A percentile compares a stretch with the other conserved stretches of the same genome.
Conservation (phyloP, 2,329 filamentous ascomycete genomes). For the Mycogone perniciosa region DNA sequence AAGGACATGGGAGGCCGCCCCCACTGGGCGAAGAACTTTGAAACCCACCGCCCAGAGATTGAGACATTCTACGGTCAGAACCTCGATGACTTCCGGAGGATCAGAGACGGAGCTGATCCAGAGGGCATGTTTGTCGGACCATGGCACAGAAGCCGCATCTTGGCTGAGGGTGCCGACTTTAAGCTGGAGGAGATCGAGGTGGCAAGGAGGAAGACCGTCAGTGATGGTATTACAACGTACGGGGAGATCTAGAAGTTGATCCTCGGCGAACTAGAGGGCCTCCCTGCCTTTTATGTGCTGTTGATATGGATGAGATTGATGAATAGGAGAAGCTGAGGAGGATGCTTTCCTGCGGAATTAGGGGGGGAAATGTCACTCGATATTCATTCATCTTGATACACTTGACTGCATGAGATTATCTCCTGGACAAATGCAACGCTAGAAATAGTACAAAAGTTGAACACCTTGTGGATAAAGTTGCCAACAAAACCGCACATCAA, state of each 20-base stretch:
- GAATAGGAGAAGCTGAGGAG: no score
- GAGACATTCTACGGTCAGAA: constrained; percentile 62
- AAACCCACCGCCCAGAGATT: constrained; percentile 53
- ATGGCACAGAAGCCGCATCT: constrained; percentile 73
- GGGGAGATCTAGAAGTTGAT: background rate
- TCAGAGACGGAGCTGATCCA: constrained; percentile 66
- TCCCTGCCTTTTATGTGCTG: no score
- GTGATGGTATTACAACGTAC: constrained; percentile 22
- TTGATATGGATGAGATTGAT: no score
- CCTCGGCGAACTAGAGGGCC: no score
- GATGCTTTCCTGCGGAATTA: no score
- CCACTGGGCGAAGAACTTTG: constrained; percentile 93
- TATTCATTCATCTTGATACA: no score
- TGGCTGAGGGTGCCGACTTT: constrained; percentile 31
- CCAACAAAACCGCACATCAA: no score
- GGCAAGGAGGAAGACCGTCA: constrained; percentile 19
- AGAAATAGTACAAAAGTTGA: no score
- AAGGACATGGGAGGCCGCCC: constrained; percentile 73
- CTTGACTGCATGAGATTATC: no score
- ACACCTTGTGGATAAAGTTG: no score
- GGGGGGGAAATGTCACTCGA: no score
- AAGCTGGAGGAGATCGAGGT: constrained; percentile 33
- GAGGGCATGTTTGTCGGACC: constrained; percentile 84
- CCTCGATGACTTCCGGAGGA: constrained; percentile 58
- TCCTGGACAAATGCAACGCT: no score